These are phyloP conservation scores for Ophiocordyceps camponoti-rufipedis DNA, from an alignment of 2,329 filamentous ascomycete species.

Conservation along the genomic window DNA sequence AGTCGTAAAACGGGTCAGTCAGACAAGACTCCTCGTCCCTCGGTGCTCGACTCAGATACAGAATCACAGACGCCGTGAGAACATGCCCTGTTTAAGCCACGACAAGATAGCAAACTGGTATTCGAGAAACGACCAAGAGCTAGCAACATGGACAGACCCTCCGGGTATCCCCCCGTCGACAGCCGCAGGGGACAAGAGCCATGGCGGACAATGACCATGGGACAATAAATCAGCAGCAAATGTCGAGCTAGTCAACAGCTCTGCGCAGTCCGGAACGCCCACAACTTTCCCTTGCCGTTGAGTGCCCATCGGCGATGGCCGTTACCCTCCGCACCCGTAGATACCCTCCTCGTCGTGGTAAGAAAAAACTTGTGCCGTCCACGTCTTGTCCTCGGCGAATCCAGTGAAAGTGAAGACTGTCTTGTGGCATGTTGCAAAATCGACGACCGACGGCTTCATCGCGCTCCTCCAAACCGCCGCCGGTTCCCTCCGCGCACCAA, in stretches of 20 bases:
- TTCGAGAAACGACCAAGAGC: neutral
- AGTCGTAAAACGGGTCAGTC: no score
- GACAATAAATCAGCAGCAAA: neutral
- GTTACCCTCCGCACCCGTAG: neutral
- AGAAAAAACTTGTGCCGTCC: neutral
- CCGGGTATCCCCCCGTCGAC: neutral
- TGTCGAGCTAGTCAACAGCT: slow-evolving; percentile 1
- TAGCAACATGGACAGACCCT: neutral
- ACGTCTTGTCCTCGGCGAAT: neutral
- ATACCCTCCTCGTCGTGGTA: slow-evolving; percentile 1
- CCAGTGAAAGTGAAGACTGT: neutral
- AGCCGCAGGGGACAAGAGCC: neutral
- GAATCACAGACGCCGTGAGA: no score
- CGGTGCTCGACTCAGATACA: no score
- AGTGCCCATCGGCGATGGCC: neutral
- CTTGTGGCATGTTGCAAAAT: neutral
- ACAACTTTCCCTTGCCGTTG: neutral
- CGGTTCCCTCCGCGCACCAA: neutral
- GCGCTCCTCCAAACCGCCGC: neutral
- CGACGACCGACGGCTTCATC: neutral
- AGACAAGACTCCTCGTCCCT: no score
- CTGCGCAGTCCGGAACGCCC: slow-evolving; percentile 2
- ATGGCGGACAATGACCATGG: neutral
- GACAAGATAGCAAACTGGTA: neutral
- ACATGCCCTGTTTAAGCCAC: neutral